Base-by-base conservation (phyloP, 108 stramenopile genomes). In the Nitzschia sp. region DNA sequence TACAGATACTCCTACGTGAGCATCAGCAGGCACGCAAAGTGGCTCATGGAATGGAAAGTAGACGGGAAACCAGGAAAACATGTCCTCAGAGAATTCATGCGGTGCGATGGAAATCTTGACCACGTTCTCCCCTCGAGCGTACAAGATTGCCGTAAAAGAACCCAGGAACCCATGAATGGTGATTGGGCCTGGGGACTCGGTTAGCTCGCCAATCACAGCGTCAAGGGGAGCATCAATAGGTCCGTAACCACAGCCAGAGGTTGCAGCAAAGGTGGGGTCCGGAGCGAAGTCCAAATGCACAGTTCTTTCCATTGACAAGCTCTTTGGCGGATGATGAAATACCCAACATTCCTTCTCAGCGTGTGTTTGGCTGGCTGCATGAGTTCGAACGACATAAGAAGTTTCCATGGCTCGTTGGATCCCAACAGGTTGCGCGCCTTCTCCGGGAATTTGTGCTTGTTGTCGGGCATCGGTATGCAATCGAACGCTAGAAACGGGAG, bases 41-140 rank as follows among this genome's bases (percentile, higher is more conserved):
- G 97, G 97, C n/a, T 81, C 76, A 26, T 73, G 75, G 15, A 98
- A 60, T 56, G 97, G 97, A 65, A 98, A 91, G 72, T 89, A 98
- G 25, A 97, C 55, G 41, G 97, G 96, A 69, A 98, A 98, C 97
- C 97, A 97, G 38, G 87, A 88, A 80, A 97, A 98, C 96, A 97
- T 97, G 20, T 92, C 93, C 57, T 77, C 74, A 17, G 96, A 97
- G 76, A 96, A 97, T 11, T 85, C 80, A 56, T 59, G 50, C 10
- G 98, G 98, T 20, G 93, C 86, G 60, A 94, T 99, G 58, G 90
- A 92, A 61, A 98, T 94, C 38, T 73, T 50, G 62, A 42, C 66
- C 57, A 76, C 8, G 19, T 43, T 21, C 15, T 71, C 69, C 14
- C 73, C 57, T 7, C 53, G 41, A 15, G 21, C 68, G 67, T 95